These are phyloP conservation scores for Limtongozyma cylindracea DNA, from an alignment of 805 yeast genomes.

Conservation along the genomic window DNA sequence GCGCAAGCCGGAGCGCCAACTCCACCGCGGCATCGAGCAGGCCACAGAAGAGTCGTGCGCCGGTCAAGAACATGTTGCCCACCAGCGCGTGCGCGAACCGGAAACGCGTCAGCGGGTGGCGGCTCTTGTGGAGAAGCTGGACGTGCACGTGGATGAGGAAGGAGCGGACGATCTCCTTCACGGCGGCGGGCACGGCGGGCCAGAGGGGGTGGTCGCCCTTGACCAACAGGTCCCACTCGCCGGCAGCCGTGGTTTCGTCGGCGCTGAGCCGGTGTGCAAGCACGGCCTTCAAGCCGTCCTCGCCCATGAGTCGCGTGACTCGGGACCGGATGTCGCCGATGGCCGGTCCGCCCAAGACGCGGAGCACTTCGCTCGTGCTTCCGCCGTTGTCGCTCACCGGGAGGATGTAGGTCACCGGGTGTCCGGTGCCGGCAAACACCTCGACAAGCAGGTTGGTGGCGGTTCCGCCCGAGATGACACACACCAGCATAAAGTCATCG, in stretches of 20 bases:
- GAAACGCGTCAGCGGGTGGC: conserved; percentile 21
- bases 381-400: conserved; percentile 93
- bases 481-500: too few relatives aligned
- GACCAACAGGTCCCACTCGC: conserved; percentile 55
- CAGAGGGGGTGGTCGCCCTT: conserved; percentile 59
- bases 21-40: conserved; percentile 71
- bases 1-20: conserved; percentile 36
- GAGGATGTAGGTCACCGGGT: conserved; percentile 33
- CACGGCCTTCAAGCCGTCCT: conserved; percentile 11
- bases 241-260: conserved; percentile 23
- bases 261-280: conserved; percentile 22
- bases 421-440: conserved; percentile 19
- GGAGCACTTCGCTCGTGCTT: conserved; percentile 66
- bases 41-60: conserved; percentile 61
- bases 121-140: conserved; percentile 29
- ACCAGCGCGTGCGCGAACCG: conserved; percentile 56
- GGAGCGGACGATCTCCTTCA: conserved; percentile 49
- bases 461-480: conserved; percentile 53
- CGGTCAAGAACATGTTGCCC: conserved; percentile 69
- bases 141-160: conserved; percentile 60
- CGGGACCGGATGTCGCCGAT: conserved; percentile 82
- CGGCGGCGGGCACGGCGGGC: conserved; percentile 28
- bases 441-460: conserved; percentile 65
- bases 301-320: conserved; percentile 47
- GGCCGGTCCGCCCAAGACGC: conserved; percentile 87